phyloP scores from a whole-genome alignment of 1,284 basidiomycete species.

The Trichosporon sp. region DNA sequence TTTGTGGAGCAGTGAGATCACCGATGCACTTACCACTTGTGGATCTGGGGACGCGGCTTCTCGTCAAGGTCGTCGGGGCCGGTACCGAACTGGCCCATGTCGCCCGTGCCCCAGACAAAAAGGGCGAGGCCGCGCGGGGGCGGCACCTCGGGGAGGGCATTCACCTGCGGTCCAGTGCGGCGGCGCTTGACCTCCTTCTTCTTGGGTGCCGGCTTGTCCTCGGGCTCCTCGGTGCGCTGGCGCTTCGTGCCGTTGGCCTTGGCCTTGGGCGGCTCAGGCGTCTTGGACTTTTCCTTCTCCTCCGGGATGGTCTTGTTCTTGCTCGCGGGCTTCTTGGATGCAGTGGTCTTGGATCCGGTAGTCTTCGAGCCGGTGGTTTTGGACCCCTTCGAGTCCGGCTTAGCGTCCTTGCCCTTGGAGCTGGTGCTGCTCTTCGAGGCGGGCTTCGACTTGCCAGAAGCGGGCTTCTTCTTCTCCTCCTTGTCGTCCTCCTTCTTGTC shows the following conservation, averaged over 20 bases:
- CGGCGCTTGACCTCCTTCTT: conserved; percentile 11
- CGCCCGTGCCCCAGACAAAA: conserved; percentile 75
- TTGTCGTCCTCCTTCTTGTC: background rate
- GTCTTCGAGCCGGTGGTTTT: conserved; percentile 14
- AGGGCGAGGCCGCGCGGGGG: conserved; percentile 41
- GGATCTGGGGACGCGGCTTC: conserved; percentile 64
- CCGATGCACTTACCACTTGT: conserved; percentile 48
- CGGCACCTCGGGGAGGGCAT: conserved; percentile 23
- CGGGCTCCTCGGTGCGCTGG: background rate
- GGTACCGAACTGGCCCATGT: conserved; percentile 82
- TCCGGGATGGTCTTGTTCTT: background rate
- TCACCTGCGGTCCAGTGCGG: conserved; percentile 20
- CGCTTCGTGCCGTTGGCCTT: background rate
- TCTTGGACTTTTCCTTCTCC: conserved; percentile 1
- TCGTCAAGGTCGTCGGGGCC: conserved; percentile 64
- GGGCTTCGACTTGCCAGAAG: no score
- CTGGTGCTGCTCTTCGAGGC: conserved; percentile 15
- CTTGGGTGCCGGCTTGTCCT: background rate
- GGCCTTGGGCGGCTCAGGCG: background rate
- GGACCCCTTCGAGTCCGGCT: conserved; percentile 10
- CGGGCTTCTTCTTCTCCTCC: background rate
- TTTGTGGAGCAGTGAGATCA: no score
- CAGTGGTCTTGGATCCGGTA: no score
- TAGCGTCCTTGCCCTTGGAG: conserved; percentile 12
- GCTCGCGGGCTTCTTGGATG: conserved; percentile 4